Base-by-base conservation (phyloP, 2,329 filamentous ascomycete genomes). In the Xylaria sp. region DNA sequence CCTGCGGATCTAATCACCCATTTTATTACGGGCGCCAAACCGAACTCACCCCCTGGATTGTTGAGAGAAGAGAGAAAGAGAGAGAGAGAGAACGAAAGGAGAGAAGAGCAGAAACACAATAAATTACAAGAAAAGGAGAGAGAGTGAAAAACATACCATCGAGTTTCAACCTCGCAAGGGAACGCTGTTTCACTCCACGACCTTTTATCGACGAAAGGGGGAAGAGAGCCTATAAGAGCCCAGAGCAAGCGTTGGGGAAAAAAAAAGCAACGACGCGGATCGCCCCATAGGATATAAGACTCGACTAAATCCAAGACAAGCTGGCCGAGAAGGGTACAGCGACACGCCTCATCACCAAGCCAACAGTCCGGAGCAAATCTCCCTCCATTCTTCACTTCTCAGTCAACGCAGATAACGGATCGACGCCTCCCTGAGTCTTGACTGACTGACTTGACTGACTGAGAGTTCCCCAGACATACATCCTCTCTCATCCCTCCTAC, bases 271-370 rank as follows among this genome's bases (percentile, higher is more conserved):
- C 58, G 42, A 59, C 42, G 52, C 23, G 64, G 59, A 65, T 65
- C 57, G 58, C 60, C 55, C 60, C 60, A 63, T 59, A 30, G 23
- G 23, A 4, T 30, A 30, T 30, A 30, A 67, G 64, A 67, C 58
- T 65, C 59, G 60, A 65, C 59, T 59, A 60, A 57, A 62, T 65
- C 64, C 68, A 68, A 70, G 69, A 70, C 68, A 71, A 61, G 4
- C 56, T 50, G 59, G 44, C 58, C 61, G 59, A 57, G 65, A 67
- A 66, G 52, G 59, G 53, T 30, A 58, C 50, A 54, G 54, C 60
- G 50, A 56, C 34, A 64, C 57, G 57, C 61, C 55, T 54, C 59
- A 56, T 61, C 52, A 52, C 30, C 56, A 62, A 61, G 59, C 62
- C 61, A 60, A 39, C 51, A 52, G 23, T 51, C 44, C 35, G 3